Evolutionary conservation across 2,329 filamentous ascomycete genomes (phyloP), one percentile per base, ranked within the genome.

Genomic region (Dendryphion nanum): DNA sequence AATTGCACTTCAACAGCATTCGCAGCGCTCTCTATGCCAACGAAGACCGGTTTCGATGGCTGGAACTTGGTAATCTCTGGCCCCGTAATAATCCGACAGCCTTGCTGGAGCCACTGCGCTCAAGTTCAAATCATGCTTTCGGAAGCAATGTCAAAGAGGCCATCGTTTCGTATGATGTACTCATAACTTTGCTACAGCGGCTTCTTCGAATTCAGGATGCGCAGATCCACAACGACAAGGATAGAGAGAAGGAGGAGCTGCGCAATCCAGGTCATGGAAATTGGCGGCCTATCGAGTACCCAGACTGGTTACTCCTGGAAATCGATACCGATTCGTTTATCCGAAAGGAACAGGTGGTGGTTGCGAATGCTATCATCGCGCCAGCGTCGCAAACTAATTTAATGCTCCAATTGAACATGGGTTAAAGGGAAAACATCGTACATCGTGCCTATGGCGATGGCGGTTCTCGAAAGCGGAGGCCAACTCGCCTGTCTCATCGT

Each of bases 231-330:
- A 42, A 1, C 29, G 52, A n/a, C 52, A 65, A 2, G 23, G 21
- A 33, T 8, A 15, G 47, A n/a, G 48, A 46, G 0, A 16, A 51
- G 12, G 38, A 44, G n/a, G 48, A 73, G 41, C 42, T 71, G 0
- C 35, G 44, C 6, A 82, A 79, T 41, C 16, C 44, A 0, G 81
- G 79, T 0, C 78, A 81, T 44, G 48, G 53, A 2, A 74, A 72
- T 7, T 85, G 81, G 78, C 47, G 72, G 7, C 71, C 75, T 0
- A 12, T 59, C 0, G 41, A 73, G 0, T 60, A 69, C 24, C 79
- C 82, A 0, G 82, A 86, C n/a, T 79, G 69, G 49, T 62, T 86
- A 0, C 61, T 87, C 0, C 38, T 86, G 0, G 82, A 86, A 53
- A 63, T 83, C 1, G 82, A 86, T 31, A 77, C 70, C 23, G 71